Evolutionary conservation across 495 filamentous ascomycete species (phyloP).

Genomic region (Mycothermus thermophilus): DNA sequence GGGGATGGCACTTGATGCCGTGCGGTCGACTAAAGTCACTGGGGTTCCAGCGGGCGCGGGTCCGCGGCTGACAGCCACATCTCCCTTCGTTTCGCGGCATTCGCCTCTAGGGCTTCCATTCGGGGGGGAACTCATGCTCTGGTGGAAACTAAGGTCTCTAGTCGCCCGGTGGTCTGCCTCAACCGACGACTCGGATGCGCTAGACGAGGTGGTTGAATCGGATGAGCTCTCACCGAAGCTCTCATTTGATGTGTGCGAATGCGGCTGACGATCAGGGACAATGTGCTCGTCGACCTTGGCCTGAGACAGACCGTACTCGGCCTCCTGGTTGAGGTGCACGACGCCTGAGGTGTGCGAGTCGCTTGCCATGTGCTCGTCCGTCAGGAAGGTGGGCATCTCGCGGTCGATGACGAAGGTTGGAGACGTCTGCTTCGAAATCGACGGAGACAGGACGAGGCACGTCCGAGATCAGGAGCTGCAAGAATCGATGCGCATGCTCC

Average conservation of each 20-base stretch:
- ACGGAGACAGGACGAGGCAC: slow-evolving; percentile 1
- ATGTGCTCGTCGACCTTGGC: slow-evolving; percentile 18
- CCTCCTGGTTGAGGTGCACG: slow-evolving; percentile 19
- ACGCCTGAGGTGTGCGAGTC: slow-evolving; percentile 27
- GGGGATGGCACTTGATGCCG: slow-evolving; percentile 1
- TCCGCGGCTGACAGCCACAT: slow-evolving; percentile 7
- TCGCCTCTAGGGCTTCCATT: slow-evolving; percentile 13
- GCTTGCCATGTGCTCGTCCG: slow-evolving; percentile 35
- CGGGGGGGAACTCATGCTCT: slow-evolving; percentile 17
- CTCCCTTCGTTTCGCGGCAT: slow-evolving; percentile 1
- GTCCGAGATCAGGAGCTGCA: slow-evolving; percentile 6
- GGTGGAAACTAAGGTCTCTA: slow-evolving; percentile 8
- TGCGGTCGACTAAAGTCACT: slow-evolving; percentile 14
- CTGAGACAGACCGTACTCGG: slow-evolving; percentile 18
- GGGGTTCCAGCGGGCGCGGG: slow-evolving; percentile 11
- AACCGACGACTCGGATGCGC: slow-evolving; percentile 17
- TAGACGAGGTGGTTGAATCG: slow-evolving; percentile 18
- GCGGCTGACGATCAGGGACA: slow-evolving; percentile 12
- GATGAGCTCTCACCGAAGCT: slow-evolving; percentile 23
- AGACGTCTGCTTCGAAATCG: background rate
- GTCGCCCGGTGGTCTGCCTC: slow-evolving; percentile 11
- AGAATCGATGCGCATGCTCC: slow-evolving; percentile 14
- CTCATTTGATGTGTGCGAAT: slow-evolving; percentile 21
- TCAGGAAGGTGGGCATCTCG: slow-evolving; percentile 47
- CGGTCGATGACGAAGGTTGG: slow-evolving; percentile 3